phyloP scores from a whole-genome alignment of 257 asterid species.

The Solanum clarkiae region DNA sequence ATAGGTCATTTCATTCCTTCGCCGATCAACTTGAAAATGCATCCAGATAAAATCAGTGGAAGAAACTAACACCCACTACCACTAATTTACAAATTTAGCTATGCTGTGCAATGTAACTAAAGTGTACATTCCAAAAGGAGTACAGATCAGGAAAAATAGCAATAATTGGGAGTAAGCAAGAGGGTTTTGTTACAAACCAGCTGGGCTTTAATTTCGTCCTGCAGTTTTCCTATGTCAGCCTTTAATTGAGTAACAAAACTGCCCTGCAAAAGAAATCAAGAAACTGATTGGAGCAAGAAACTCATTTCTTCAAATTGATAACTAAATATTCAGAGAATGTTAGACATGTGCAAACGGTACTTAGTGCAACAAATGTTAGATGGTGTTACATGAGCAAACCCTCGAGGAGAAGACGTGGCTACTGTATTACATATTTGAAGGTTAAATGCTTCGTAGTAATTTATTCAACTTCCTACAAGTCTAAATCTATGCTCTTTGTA shows the following conservation, averaged over 20 bases:
- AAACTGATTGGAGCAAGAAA: background rate
- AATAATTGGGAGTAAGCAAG: background rate
- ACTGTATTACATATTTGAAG: background rate
- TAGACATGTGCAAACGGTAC: background rate
- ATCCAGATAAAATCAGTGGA: background rate
- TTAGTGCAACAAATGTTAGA: background rate
- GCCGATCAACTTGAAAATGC: background rate
- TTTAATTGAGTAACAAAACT: slow-evolving; percentile 69
- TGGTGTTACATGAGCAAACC: background rate
- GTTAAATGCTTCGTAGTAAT: background rate
- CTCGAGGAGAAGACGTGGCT: background rate
- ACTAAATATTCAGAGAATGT: background rate
- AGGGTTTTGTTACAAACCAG: slow-evolving; percentile 40
- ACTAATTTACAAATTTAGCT: background rate
- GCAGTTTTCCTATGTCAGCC: slow-evolving; percentile 58
- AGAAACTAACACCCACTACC: background rate
- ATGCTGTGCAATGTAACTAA: background rate
- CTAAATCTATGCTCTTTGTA: background rate
- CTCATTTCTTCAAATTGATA: background rate
- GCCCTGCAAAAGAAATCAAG: slow-evolving; percentile 41
- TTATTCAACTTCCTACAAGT: background rate
- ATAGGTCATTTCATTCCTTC: background rate
- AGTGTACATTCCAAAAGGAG: background rate
- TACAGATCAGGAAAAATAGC: background rate
- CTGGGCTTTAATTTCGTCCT: slow-evolving; percentile 64